These are phyloP conservation scores for Metarhizium album DNA, from an alignment of 2,329 filamentous ascomycete genomes.

Conservation along the genomic window DNA sequence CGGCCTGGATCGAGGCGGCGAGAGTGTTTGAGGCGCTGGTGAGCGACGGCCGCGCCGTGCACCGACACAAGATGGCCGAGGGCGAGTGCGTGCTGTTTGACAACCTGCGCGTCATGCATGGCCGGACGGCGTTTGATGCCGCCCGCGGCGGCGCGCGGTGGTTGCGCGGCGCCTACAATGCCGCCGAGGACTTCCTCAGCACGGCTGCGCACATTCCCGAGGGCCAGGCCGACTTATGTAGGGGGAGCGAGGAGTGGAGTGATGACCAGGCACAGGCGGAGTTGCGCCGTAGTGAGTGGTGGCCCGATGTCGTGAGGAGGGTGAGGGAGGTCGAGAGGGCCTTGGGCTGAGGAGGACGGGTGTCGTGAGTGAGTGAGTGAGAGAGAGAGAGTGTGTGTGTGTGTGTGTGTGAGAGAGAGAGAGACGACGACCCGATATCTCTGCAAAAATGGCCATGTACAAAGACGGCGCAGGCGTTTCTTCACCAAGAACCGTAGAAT, in stretches of 20 bases:
- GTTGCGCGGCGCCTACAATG: constrained; percentile 78
- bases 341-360: too few species aligned
- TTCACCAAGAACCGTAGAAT: too few species aligned
- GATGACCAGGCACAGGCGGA: constrained; percentile 13
- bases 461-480: too few species aligned
- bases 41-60: constrained; percentile 47
- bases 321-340: constrained; percentile 11
- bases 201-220: constrained; percentile 20
- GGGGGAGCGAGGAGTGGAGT: constrained; percentile 15
- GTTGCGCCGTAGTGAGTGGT: constrained; percentile 18
- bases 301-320: constrained; percentile 14
- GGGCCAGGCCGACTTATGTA: constrained; percentile 15
- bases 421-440: too few species aligned
- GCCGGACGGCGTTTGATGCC: constrained; percentile 61
- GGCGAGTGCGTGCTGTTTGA: constrained; percentile 93
- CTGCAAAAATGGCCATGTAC: too few species aligned
- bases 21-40: constrained; percentile 47
- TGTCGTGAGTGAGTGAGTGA: background rate
- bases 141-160: constrained; percentile 56
- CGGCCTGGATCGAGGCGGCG: constrained; percentile 37
- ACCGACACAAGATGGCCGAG: constrained; percentile 61
- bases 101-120: constrained; percentile 78
- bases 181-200: constrained; percentile 35
- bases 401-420: too few species aligned
- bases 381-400: too few species aligned